Evolutionary conservation across 169 alveolate genomes (phyloP).

Genomic region (Cryptosporidium parvum): DNA sequence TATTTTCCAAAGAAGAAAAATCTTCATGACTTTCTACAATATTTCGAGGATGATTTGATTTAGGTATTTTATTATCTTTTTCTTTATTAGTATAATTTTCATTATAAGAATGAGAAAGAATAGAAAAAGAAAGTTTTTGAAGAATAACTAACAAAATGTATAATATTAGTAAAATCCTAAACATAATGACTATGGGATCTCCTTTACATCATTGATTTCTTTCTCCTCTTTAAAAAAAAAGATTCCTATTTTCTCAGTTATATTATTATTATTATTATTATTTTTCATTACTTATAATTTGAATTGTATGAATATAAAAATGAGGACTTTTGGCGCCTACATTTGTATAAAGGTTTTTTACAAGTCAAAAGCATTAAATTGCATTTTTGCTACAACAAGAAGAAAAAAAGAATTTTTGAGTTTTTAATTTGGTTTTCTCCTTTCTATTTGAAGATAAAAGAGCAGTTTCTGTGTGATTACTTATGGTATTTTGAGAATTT

Average conservation of each 20-base stretch:
- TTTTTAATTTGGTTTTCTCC: not conserved
- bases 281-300: too few relatives aligned
- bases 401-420: not conserved
- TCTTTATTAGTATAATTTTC: too few relatives aligned
- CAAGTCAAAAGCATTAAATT: not conserved
- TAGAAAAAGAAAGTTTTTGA: not conserved
- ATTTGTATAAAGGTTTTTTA: not conserved
- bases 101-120: not conserved
- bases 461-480: too few relatives aligned
- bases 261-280: too few relatives aligned
- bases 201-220: not conserved
- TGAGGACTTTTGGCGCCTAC: not conserved
- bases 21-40: not conserved
- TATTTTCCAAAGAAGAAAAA: not conserved
- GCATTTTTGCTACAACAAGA: not conserved
- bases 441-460: not conserved
- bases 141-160: too few relatives aligned
- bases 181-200: not conserved
- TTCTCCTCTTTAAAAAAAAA: not conserved
- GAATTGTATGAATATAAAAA: too few relatives aligned
- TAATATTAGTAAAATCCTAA: not conserved
- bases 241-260: too few relatives aligned
- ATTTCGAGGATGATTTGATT: too few relatives aligned
- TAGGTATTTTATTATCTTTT: too few relatives aligned
- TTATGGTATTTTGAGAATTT: too few relatives aligned